Percentiles rank a stretch among this genome's conserved stretches.
Evolutionary conservation across 805 yeast species (phyloP).

Genomic region (Lachancea lanzarotensis): DNA sequence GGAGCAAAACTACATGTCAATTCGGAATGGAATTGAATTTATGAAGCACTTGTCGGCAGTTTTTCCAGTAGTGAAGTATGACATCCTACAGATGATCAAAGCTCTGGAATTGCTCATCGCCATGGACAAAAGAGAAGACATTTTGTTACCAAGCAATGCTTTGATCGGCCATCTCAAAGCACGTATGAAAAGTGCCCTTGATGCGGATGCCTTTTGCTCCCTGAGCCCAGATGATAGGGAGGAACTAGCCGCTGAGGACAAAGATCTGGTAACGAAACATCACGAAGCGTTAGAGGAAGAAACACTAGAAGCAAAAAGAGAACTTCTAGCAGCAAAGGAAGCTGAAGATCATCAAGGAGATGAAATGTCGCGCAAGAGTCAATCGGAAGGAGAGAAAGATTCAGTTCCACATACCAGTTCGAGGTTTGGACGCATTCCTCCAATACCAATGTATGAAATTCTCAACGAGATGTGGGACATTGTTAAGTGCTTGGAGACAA

Average conservation of each 20-base stretch:
- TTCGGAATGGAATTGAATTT: slow-evolving; percentile 73
- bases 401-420: slow-evolving; percentile 2
- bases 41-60: slow-evolving; percentile 56
- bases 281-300: slow-evolving; percentile 18
- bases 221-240: slow-evolving; percentile 25
- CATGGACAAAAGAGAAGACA: slow-evolving; percentile 67
- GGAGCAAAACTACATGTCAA: slow-evolving; percentile 59
- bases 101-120: slow-evolving; percentile 43
- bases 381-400: slow-evolving; percentile 2
- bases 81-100: slow-evolving; percentile 47
- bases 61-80: slow-evolving; percentile 64
- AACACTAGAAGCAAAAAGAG: slow-evolving; percentile 5
- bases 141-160: slow-evolving; percentile 70
- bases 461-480: slow-evolving; percentile 20
- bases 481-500: slow-evolving; percentile 11
- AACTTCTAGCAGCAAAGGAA: not conserved
- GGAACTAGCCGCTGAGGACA: slow-evolving; percentile 11
- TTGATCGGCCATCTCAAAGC: slow-evolving; percentile 59
- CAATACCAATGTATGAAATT: slow-evolving; percentile 17
- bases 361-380: slow-evolving; percentile 7
- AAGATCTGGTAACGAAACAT: slow-evolving; percentile 21
- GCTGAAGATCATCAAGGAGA: slow-evolving; percentile 8
- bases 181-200: slow-evolving; percentile 44
- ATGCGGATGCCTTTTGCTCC: slow-evolving; percentile 50
- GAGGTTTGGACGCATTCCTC: not conserved